phyloP scores from a whole-genome alignment of 306 rosid species.

The Fragaria ananassa region DNA sequence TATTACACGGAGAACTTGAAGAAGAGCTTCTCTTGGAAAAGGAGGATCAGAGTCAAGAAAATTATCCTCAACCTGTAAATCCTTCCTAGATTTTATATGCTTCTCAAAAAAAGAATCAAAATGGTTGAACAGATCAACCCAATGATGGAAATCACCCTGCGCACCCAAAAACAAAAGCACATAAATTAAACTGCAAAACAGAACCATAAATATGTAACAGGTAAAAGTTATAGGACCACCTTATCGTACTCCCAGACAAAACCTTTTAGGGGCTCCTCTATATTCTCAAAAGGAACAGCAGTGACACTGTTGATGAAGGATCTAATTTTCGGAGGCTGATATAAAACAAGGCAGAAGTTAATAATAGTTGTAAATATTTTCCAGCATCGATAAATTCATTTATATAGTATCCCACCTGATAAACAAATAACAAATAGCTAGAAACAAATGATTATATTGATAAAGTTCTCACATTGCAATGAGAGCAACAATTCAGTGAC shows the following conservation, averaged over 20 bases:
- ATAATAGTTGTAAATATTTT: constrained; percentile 14
- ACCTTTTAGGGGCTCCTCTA: constrained; percentile 77
- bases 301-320: constrained; percentile 70
- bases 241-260: constrained; percentile 93
- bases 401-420: not conserved
- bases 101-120: constrained; percentile 97
- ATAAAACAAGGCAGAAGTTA: constrained; percentile 28
- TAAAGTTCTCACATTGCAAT: not conserved
- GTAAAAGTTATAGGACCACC: constrained; percentile 48
- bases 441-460: not conserved
- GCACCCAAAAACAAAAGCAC: constrained; percentile 35
- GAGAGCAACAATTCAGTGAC: not conserved
- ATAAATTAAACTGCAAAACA: constrained; percentile 33
- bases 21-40: constrained; percentile 85
- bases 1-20: constrained; percentile 85
- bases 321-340: constrained; percentile 90
- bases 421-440: not conserved
- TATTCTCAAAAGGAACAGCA: constrained; percentile 78
- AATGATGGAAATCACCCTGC: constrained; percentile 99
- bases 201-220: constrained; percentile 17
- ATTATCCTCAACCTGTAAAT: constrained; percentile 76
- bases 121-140: constrained; percentile 95
- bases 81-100: constrained; percentile 85
- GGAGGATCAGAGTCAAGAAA: constrained; percentile 76
- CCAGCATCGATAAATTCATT: not conserved